Percentiles rank a stretch among this genome's conserved stretches.
Evolutionary conservation across 2,329 filamentous ascomycete genomes (phyloP).

Genomic region (Plectosphaerella plurivora): DNA sequence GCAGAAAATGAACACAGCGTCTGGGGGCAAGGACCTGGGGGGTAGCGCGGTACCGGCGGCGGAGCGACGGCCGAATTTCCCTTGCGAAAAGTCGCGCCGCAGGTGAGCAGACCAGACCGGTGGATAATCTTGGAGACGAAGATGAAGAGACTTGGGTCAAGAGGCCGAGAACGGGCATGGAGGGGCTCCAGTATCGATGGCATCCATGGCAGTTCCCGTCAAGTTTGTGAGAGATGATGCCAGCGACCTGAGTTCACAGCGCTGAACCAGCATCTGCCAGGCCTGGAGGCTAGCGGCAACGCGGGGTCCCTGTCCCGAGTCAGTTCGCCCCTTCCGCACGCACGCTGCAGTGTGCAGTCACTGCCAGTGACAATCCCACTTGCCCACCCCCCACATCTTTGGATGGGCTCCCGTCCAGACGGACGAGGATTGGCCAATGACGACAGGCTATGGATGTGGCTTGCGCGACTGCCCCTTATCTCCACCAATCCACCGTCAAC

Average conservation of each 20-base stretch:
- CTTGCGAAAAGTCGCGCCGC: not conserved
- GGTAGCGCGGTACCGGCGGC: not conserved
- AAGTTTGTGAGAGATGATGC: no score
- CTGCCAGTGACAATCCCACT: not conserved
- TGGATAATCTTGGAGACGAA: no score
- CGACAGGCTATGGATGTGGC: no score
- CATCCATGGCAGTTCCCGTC: no score
- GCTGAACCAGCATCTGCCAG: not conserved
- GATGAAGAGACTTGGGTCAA: no score
- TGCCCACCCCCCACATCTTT: no score
- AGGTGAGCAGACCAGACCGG: no score
- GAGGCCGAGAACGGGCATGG: no score
- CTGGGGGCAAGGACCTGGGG: not conserved
- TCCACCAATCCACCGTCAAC: not conserved
- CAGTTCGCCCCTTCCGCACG: not conserved
- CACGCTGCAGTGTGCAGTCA: not conserved
- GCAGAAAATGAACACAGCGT: not conserved
- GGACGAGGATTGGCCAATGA: no score
- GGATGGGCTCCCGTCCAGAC: no score
- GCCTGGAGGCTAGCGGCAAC: not conserved
- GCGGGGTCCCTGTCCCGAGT: not conserved
- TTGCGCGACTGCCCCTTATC: not conserved
- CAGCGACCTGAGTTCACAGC: no score
- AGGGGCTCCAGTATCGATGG: no score
- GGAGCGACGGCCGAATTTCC: not conserved